Evolutionary conservation across 1,139 yeast genomes (phyloP), one percentile per base, ranked within the genome.

Genomic region (Zygosaccharomyces sapae): DNA sequence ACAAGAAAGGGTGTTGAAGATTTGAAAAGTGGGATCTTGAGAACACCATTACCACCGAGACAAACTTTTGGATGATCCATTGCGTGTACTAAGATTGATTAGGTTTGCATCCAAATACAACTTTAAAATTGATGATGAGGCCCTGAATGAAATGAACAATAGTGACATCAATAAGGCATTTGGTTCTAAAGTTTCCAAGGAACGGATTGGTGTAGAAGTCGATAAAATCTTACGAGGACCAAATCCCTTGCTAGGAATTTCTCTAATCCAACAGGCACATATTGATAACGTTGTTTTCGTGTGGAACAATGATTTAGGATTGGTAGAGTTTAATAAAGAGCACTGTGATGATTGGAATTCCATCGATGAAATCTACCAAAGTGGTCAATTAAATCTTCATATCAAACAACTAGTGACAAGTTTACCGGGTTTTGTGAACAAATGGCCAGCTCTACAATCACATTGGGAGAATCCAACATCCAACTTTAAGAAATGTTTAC

Each of bases 51-150:
- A 46, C 82, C 79, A 12, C 96, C 98, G 2, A 66, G 75, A 40
- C 80, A 84, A 59, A 92, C 99, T 0, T 92, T 65, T 83, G 45
- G 98, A 92, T 63, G 99, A 92, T 65, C 99, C 99, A 0, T 73
- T 92, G 51, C 75, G 98, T 50, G 94, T 92, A 1, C 68, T 92
- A 49, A 74, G 99, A 53, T 69, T 92, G 48, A 78, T 92, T 22
- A 70, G 99, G 54, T 92, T 92, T 71, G 94, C 96, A 0, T 75
- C 89, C 39, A 79, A 88, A 46, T 88, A 85, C 61, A 74, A 80
- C 45, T 94, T 90, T 61, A 58, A 59, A 0, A 75, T 92, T 36
- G 95, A 83, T 9, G 56, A 67, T 0, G 76, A 73, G 1, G 81
- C 94, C 0, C 67, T 79, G 34, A 59, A 67, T 2, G 87, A 92